Percentiles rank a stretch among this genome's conserved stretches.
Evolutionary conservation across 2,329 filamentous ascomycete genomes (phyloP).

Genomic region (Endoconidiophora laricicola): DNA sequence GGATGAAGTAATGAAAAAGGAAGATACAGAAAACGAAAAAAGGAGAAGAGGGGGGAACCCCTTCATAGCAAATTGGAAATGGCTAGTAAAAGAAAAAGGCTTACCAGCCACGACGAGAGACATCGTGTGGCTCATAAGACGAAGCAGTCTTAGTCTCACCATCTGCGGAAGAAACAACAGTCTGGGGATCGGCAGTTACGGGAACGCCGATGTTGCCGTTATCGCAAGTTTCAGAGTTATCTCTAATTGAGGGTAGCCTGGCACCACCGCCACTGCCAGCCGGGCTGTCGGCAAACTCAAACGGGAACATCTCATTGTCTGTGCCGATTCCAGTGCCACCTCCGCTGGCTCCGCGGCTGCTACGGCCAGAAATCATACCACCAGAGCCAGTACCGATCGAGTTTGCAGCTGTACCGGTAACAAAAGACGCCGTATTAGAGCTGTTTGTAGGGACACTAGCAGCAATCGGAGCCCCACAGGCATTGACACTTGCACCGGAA

Average conservation of each 20-base stretch:
- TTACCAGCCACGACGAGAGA: neutral
- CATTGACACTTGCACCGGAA: too few relatives aligned
- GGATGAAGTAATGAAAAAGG: too few relatives aligned
- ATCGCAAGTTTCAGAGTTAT: too few relatives aligned
- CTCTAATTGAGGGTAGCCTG: neutral
- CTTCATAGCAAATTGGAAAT: neutral
- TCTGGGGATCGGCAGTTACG: neutral
- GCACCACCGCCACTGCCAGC: constrained; percentile 34
- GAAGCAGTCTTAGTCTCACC: neutral
- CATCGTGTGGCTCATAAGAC: neutral
- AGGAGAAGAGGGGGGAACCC: neutral
- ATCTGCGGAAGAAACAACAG: neutral
- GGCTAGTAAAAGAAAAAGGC: neutral
- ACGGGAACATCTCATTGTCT: constrained; percentile 17
- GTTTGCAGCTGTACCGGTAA: constrained; percentile 30
- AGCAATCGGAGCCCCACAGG: too few relatives aligned
- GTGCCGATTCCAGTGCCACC: constrained; percentile 11
- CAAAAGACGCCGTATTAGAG: constrained; percentile 24
- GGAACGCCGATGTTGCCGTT: too few relatives aligned
- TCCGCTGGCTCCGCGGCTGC: constrained; percentile 2
- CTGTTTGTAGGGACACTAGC: too few relatives aligned
- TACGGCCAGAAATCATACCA: constrained; percentile 16
- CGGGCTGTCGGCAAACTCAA: constrained; percentile 21
- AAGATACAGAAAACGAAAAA: neutral
- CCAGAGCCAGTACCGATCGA: constrained; percentile 21